Percentiles rank a stretch among this genome's conserved stretches.
phyloP scores from a whole-genome alignment of 805 yeast genomes.

The Starmerella apis region DNA sequence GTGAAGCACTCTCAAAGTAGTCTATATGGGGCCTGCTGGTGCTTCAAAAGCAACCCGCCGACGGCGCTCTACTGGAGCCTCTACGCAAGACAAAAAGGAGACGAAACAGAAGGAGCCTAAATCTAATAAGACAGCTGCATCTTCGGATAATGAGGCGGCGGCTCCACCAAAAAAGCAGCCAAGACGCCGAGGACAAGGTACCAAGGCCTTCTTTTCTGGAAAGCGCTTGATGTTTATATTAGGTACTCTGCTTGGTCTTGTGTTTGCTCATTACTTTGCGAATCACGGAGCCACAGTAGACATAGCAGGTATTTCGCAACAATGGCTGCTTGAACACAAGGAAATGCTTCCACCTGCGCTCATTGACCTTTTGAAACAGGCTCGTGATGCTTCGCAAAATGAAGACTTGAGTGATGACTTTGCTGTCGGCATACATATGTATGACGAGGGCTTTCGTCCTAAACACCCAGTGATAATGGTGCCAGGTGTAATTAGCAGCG shows the following conservation, averaged over 20 bases:
- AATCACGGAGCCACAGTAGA: conserved; percentile 26
- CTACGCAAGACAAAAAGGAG: neutral
- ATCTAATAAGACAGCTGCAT: neutral
- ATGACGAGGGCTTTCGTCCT: conserved; percentile 40
- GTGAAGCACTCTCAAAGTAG: neutral
- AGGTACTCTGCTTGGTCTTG: conserved; percentile 65
- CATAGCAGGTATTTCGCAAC: conserved; percentile 23
- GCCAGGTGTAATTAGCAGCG: conserved; percentile 94
- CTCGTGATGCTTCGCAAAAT: conserved; percentile 35
- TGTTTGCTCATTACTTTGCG: conserved; percentile 54
- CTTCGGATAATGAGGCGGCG: neutral
- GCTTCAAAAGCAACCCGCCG: conserved; percentile 1
- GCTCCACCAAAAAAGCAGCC: neutral
- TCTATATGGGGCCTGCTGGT: neutral
- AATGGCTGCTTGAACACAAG: conserved; percentile 30
- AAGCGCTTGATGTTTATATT: conserved; percentile 51
- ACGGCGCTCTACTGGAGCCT: neutral
- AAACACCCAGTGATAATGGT: conserved; percentile 80
- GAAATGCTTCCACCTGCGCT: conserved; percentile 60
- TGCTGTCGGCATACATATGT: conserved; percentile 70
- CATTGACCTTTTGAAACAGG: conserved; percentile 47
- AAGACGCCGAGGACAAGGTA: conserved; percentile 2
- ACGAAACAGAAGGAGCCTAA: neutral
- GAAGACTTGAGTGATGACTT: conserved; percentile 57
- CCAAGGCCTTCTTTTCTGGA: conserved; percentile 29